Conservation (phyloP, 805 yeast species). For the Blastobotrys mokoenaii region DNA sequence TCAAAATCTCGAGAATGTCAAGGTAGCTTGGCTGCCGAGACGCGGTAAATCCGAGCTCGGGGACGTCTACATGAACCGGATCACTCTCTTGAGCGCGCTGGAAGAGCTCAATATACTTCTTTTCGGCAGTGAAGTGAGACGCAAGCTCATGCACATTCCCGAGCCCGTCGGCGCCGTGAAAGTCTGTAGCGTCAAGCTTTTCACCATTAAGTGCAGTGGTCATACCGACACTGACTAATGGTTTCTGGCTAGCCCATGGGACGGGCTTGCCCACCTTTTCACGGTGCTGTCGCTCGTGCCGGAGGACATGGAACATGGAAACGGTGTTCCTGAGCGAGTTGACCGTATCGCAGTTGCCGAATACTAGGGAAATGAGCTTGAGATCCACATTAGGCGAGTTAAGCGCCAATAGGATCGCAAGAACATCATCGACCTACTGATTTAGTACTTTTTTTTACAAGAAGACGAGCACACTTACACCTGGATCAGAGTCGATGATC, state of each 20-base stretch:
- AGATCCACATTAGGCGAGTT: conserved; percentile 24
- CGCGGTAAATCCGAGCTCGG: conserved; percentile 24
- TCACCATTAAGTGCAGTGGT: conserved; percentile 23
- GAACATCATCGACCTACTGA: conserved; percentile 29
- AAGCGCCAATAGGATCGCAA: conserved; percentile 32
- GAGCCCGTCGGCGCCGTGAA: conserved; percentile 35
- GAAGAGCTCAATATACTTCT: conserved; percentile 23
- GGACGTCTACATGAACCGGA: conserved; percentile 2
- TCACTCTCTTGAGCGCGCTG: conserved; percentile 7
- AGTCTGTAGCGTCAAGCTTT: conserved; percentile 30
- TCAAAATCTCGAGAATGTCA: conserved; percentile 31
- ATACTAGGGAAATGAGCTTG: conserved; percentile 26
- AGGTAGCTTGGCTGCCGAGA: conserved; percentile 24
- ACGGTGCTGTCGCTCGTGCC: conserved; percentile 25
- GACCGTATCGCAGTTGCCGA: conserved; percentile 31
- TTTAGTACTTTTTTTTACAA: too few relatives aligned
- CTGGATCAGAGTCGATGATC: conserved; percentile 36
- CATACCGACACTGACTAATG: conserved; percentile 29
- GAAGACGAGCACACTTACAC: too few relatives aligned
- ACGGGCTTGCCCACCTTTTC: conserved; percentile 12
- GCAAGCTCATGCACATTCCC: conserved; percentile 31
- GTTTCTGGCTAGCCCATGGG: conserved; percentile 23
- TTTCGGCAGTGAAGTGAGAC: conserved; percentile 30
- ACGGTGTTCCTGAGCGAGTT: conserved; percentile 29
- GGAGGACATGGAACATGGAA: conserved; percentile 29